A percentile compares a stretch with the other conserved stretches of the same genome.
These are phyloP conservation scores for Aegilops bicornis DNA, from an alignment of 176 grass and related monocot genomes.

Conservation along the genomic window DNA sequence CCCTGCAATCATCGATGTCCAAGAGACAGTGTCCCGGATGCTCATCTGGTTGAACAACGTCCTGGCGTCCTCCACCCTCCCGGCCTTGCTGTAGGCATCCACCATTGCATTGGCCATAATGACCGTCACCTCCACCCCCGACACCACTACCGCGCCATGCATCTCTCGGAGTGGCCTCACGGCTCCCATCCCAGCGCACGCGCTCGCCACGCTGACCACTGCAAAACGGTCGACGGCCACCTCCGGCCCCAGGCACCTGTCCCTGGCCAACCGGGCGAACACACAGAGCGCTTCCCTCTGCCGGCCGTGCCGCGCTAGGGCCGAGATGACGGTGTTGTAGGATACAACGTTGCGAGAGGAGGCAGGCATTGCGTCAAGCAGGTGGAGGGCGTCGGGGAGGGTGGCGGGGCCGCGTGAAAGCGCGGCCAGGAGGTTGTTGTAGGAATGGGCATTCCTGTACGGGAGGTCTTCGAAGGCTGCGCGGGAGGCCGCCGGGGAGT, in stretches of 20 bases:
- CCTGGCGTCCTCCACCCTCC: constrained; percentile 38
- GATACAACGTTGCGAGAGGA: constrained; percentile 41
- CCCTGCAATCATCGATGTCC: constrained; percentile 58
- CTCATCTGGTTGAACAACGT: constrained; percentile 47
- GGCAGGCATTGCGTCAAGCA: constrained; percentile 50
- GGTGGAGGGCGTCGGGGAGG: constrained; percentile 31
- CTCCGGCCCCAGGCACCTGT: constrained; percentile 27
- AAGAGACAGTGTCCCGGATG: constrained; percentile 30
- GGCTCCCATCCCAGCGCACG: constrained; percentile 37
- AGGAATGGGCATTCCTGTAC: constrained; percentile 54
- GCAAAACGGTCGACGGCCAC: constrained; percentile 51
- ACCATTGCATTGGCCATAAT: constrained; percentile 72
- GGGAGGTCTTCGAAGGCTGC: constrained; percentile 45
- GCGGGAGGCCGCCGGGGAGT: constrained; percentile 13
- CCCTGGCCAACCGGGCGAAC: constrained; percentile 33
- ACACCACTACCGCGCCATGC: constrained; percentile 38
- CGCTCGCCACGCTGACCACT: constrained; percentile 40
- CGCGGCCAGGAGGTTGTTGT: constrained; percentile 55
- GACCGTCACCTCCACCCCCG: constrained; percentile 46
- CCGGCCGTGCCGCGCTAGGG: constrained; percentile 35
- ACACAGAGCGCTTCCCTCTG: constrained; percentile 32
- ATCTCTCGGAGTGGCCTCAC: constrained; percentile 40
- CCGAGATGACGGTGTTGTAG: constrained; percentile 67
- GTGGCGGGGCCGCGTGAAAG: neutral
- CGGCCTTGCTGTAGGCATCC: constrained; percentile 61